These are phyloP conservation scores for Sugiyamaella neomexicana DNA, from an alignment of 1,139 yeast species.

Conservation along the genomic window DNA sequence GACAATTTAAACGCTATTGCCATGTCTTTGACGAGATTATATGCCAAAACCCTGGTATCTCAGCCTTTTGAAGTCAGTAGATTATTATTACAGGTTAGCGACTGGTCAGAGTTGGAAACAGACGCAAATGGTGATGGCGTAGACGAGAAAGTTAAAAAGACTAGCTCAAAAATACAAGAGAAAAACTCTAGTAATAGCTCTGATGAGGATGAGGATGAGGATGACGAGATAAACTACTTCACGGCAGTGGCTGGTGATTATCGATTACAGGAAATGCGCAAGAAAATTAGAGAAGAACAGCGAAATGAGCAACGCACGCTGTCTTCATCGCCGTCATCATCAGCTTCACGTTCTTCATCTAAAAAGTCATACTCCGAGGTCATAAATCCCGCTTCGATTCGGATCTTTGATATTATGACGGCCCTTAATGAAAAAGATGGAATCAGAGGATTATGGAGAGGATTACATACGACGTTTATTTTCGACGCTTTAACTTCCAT, in stretches of 20 bases:
- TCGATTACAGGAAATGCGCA: conserved; percentile 19
- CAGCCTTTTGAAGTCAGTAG: conserved; percentile 91
- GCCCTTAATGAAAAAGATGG: conserved; percentile 77
- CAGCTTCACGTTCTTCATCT: neutral
- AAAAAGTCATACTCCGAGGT: conserved; percentile 25
- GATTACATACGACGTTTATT: conserved; percentile 81
- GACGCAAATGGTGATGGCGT: conserved; percentile 13
- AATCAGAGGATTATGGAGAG: conserved; percentile 79
- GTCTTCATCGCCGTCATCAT: neutral
- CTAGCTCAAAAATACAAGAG: conserved; percentile 19
- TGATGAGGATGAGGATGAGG: conserved; percentile 29
- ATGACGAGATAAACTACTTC: conserved; percentile 52
- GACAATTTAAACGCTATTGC: conserved; percentile 41
- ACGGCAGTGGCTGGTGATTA: conserved; percentile 40
- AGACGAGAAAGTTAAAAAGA: conserved; percentile 10
- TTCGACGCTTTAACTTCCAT: conserved; percentile 74
- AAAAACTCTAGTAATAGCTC: conserved; percentile 47
- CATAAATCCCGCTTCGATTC: conserved; percentile 62
- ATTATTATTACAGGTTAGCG: conserved; percentile 77
- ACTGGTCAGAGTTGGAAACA: conserved; percentile 29
- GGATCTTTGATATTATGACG: conserved; percentile 69
- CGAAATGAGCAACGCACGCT: neutral
- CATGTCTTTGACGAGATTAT: conserved; percentile 63
- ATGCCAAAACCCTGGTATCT: conserved; percentile 63
- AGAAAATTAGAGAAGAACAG: conserved; percentile 9